These are phyloP conservation scores for Phytopythium cucurbitacearum DNA, from an alignment of 352 stramenopile genomes.

Conservation along the genomic window DNA sequence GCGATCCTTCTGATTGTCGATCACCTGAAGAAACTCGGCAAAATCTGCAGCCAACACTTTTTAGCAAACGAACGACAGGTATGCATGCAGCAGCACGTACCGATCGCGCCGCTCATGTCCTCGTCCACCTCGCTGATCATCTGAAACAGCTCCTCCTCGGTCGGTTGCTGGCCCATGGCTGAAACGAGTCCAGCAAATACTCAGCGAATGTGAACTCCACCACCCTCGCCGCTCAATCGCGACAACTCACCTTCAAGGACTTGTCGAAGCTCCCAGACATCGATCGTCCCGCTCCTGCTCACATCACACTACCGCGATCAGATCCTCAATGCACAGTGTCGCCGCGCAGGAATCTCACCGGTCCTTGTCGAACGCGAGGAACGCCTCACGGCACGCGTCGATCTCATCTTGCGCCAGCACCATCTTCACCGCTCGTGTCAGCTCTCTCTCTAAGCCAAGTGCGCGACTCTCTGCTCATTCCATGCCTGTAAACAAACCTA, in stretches of 20 bases:
- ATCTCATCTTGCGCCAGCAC: slow-evolving; percentile 95
- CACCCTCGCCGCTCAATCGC: not conserved
- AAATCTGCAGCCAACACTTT: slow-evolving; percentile 78
- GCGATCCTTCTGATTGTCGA: slow-evolving; percentile 97
- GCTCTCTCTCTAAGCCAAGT: not conserved
- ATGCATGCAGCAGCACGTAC: slow-evolving; percentile 12
- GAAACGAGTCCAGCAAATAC: not conserved
- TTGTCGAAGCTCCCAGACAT: slow-evolving; percentile 92
- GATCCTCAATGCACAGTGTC: not conserved
- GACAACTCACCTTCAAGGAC: slow-evolving; percentile 85
- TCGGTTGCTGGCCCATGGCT: slow-evolving; percentile 97
- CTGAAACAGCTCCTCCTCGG: slow-evolving; percentile 97
- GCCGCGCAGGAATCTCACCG: slow-evolving; percentile 21
- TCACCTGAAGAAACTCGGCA: slow-evolving; percentile 97
- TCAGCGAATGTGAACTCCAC: not conserved
- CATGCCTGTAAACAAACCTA: too few species aligned
- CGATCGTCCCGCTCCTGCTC: slow-evolving; percentile 90
- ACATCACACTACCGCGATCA: not conserved
- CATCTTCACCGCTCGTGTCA: slow-evolving; percentile 23
- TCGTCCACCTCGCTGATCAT: slow-evolving; percentile 92
- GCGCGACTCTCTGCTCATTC: too few species aligned
- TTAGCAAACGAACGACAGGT: not conserved
- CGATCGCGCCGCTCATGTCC: slow-evolving; percentile 94
- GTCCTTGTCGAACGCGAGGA: slow-evolving; percentile 97
- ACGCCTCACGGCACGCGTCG: slow-evolving; percentile 94